Base-by-base conservation (phyloP, 768 basidiomycete species). In the Collybia nuda region DNA sequence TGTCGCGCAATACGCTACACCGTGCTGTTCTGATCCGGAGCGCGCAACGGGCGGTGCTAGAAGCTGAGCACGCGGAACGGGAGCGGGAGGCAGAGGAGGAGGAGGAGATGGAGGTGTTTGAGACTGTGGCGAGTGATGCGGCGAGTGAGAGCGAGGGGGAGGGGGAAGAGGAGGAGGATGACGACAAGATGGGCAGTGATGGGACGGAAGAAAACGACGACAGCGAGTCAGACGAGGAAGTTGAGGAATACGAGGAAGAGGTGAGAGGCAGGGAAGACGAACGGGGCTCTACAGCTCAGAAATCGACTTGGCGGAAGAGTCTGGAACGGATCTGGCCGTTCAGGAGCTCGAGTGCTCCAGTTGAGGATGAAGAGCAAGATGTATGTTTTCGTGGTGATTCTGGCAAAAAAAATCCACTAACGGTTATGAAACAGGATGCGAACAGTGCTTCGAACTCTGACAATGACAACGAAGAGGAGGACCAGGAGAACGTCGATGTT, bases 11-110 rank as follows among this genome's bases (percentile, higher is more conserved):
- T 14, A 82, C 81, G 2, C 67, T 90, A 1, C 86, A 90, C 57
- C 80, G 81, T 11, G 83, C 84, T 0, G 87, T 90, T 2, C 70
- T 90, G 8, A 80, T 90, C 11, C 77, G 85, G 8, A 85, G 83
- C 35, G 85, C 85, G 0, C 86, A 88, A 58, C 73, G 85, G 12
- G 80, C 80, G 0, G 76, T 80, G 0, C 48, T 80, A 56, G 70
- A 72, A 35, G 71, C 75, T 3, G 84, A 81, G 57, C 72, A 69
- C 47, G 81, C 83, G 51, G 64, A 58, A 28, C 75, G 79, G 48
- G 77, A 81, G 49, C 74, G 80, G 40, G 74, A 72, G 41, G 70
- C 76, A 47, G 78, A 82, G 29, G 63, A 67, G 40, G 73, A 72
- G 37, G 75, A 82, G 44, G 79, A 82, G 51, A 72, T 80, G 62